These are phyloP conservation scores for Zygoascus ofunaensis DNA, from an alignment of 805 yeast species.

Conservation along the genomic window DNA sequence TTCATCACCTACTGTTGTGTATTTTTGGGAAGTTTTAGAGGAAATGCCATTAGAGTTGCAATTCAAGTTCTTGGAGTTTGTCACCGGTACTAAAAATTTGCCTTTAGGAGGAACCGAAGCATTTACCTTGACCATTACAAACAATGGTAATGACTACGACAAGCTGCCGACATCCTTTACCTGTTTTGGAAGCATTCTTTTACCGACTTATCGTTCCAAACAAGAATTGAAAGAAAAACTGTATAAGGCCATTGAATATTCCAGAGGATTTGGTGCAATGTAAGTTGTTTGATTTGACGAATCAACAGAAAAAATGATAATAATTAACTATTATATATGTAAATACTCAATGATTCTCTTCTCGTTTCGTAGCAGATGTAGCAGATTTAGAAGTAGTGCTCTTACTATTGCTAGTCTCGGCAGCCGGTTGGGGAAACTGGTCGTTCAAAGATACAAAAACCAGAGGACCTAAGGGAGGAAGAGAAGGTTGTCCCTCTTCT, in stretches of 20 bases:
- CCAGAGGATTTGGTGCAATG: constrained; percentile 25
- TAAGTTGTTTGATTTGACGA: constrained; percentile 11
- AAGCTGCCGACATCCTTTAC: constrained; percentile 44
- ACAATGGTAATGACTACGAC: constrained; percentile 31
- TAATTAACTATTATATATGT: too few species aligned
- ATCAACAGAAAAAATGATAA: too few species aligned
- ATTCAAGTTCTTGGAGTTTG: constrained; percentile 38
- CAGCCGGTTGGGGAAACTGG: background rate
- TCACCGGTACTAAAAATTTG: constrained; percentile 41
- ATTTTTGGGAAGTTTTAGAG: constrained; percentile 40
- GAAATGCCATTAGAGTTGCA: constrained; percentile 33
- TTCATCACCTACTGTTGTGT: constrained; percentile 29
- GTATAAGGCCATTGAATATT: constrained; percentile 20
- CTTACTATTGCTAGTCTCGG: background rate
- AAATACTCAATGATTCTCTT: too few species aligned
- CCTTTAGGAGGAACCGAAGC: constrained; percentile 38
- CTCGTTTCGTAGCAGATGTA: too few species aligned
- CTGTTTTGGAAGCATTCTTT: constrained; percentile 39
- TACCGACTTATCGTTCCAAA: constrained; percentile 38
- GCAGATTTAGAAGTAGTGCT: too few species aligned
- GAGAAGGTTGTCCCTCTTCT: background rate
- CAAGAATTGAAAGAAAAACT: constrained; percentile 19
- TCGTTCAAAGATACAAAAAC: background rate
- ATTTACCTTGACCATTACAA: constrained; percentile 38
- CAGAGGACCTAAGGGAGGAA: background rate